Evolutionary conservation across 2,329 filamentous ascomycete species (phyloP).

Genomic region (Pseudogymnoascus pannorum): DNA sequence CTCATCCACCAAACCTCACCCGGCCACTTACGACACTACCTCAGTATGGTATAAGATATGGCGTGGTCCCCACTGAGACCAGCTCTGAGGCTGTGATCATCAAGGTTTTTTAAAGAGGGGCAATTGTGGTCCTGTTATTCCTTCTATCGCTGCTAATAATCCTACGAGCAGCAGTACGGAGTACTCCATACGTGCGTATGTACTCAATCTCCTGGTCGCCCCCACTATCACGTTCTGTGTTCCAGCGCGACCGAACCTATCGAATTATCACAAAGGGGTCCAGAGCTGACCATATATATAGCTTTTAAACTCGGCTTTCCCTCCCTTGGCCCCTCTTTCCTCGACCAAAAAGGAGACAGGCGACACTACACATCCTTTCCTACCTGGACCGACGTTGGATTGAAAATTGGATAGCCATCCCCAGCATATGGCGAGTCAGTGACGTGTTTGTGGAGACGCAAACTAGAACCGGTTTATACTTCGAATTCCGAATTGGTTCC

Average conservation of each 20-base stretch:
- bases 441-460: slow-evolving; percentile 7
- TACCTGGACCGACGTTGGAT: neutral
- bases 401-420: slow-evolving; percentile 1
- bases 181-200: neutral
- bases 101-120: slow-evolving; percentile 6
- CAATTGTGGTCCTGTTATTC: neutral
- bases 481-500: neutral
- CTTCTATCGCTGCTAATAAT: slow-evolving; percentile 1
- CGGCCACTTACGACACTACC: neutral
- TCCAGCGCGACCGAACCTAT: neutral
- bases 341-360: neutral
- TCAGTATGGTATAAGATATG: neutral
- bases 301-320: neutral
- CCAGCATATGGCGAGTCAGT: slow-evolving; percentile 1
- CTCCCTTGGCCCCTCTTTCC: neutral
- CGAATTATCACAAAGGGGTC: slow-evolving; percentile 6
- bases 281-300: slow-evolving; percentile 4
- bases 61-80: slow-evolving; percentile 1
- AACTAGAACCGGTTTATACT: slow-evolving; percentile 2
- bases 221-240: neutral
- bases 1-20: slow-evolving; percentile 2
- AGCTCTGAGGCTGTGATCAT: slow-evolving; percentile 8
- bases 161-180: neutral
- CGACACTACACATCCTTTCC: neutral
- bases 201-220: neutral